These are phyloP conservation scores for Mucor piriformis DNA, from an alignment of 371 early-diverging fungal species.

Conservation along the genomic window DNA sequence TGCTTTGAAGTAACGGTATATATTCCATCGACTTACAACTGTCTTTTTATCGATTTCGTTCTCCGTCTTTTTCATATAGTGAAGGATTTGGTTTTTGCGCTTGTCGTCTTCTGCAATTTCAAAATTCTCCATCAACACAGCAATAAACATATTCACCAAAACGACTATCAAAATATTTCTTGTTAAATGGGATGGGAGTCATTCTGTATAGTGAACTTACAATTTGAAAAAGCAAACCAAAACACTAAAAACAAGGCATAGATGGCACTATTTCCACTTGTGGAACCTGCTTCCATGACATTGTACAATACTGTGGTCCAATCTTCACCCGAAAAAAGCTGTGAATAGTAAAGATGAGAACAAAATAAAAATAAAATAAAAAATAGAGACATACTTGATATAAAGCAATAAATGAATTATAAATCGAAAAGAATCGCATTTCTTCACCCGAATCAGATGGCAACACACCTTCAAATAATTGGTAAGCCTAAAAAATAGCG, in stretches of 20 bases:
- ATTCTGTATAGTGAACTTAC: constrained; percentile 40
- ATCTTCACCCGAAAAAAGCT: constrained; percentile 72
- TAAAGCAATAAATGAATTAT: constrained; percentile 62
- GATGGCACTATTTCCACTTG: constrained; percentile 43
- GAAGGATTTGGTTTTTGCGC: constrained; percentile 55
- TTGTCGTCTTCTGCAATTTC: constrained; percentile 66
- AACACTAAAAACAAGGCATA: constrained; percentile 61
- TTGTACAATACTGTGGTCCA: constrained; percentile 68
- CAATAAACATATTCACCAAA: constrained; percentile 67
- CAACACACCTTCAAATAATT: constrained; percentile 53
- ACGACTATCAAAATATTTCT: constrained; percentile 38
- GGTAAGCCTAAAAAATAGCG: constrained; percentile 30
- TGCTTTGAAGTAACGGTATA: constrained; percentile 57
- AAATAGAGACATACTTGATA: constrained; percentile 51
- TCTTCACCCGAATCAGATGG: constrained; percentile 41
- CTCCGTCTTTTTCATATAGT: constrained; percentile 49
- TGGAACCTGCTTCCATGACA: constrained; percentile 50
- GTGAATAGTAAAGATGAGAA: not conserved
- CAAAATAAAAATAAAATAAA: not conserved
- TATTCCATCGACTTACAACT: constrained; percentile 54
- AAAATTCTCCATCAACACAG: constrained; percentile 71
- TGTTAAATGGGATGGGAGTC: too few relatives aligned
- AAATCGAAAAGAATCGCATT: constrained; percentile 66
- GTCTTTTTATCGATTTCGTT: constrained; percentile 41
- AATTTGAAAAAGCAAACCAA: constrained; percentile 70